Evolutionary conservation across 495 filamentous ascomycete species (phyloP).

Genomic region (Penicillium ucsense): DNA sequence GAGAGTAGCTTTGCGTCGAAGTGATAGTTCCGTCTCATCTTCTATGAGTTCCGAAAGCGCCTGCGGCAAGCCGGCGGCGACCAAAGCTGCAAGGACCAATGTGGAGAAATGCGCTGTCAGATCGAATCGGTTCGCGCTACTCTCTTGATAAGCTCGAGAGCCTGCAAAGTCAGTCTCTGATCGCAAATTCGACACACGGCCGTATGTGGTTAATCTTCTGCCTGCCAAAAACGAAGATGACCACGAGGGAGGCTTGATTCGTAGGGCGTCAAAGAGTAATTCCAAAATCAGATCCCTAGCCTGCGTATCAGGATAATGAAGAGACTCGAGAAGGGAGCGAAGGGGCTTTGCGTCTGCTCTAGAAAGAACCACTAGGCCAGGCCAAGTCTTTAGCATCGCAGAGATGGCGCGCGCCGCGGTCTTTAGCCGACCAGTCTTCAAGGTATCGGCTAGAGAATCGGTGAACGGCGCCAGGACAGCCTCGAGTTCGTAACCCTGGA

Average conservation of each 20-base stretch:
- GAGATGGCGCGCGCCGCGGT: constrained; percentile 79
- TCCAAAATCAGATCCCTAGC: constrained; percentile 67
- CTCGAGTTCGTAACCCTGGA: constrained; percentile 73
- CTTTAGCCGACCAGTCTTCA: constrained; percentile 64
- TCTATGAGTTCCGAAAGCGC: constrained; percentile 56
- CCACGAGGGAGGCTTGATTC: constrained; percentile 94
- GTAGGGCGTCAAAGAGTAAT: constrained; percentile 78
- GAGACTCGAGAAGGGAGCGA: constrained; percentile 66
- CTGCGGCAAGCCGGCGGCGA: constrained; percentile 71
- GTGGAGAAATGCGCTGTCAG: constrained; percentile 90
- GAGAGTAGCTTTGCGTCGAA: constrained; percentile 82
- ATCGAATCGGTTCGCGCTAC: constrained; percentile 61
- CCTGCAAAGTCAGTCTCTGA: constrained; percentile 43
- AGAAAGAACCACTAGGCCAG: constrained; percentile 70
- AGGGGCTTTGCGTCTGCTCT: constrained; percentile 79
- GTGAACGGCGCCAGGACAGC: constrained; percentile 83
- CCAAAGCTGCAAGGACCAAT: constrained; percentile 73
- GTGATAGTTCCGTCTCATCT: constrained; percentile 59
- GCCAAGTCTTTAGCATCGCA: constrained; percentile 88
- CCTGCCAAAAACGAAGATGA: constrained; percentile 92
- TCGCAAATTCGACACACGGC: constrained; percentile 81
- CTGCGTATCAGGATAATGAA: constrained; percentile 61
- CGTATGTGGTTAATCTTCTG: constrained; percentile 85
- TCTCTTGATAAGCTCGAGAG: constrained; percentile 40
- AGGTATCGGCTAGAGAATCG: constrained; percentile 59